Percentiles rank a stretch among this genome's conserved stretches.
Evolutionary conservation across 2,329 filamentous ascomycete genomes (phyloP).

Genomic region (Apiospora hydei): DNA sequence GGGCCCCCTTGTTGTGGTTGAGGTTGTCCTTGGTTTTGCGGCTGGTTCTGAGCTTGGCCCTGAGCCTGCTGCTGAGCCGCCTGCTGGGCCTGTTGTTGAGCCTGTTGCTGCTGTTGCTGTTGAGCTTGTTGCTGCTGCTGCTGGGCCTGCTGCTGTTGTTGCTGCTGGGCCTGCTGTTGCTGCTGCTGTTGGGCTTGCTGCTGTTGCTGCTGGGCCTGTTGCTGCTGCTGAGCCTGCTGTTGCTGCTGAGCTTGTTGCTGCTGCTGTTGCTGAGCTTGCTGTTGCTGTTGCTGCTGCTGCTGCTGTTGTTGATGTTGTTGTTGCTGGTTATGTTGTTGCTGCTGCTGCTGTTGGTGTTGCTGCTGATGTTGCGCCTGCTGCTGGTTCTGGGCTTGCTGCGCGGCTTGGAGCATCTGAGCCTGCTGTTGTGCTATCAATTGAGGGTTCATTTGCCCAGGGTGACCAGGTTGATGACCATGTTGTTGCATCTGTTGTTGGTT

Average conservation of each 20-base stretch:
- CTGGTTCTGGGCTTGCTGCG: constrained; percentile 40
- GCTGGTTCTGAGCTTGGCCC: constrained; percentile 31
- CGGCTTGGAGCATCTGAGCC: constrained; percentile 38
- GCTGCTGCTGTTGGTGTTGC: constrained; percentile 43
- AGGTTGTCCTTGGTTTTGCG: constrained; percentile 35
- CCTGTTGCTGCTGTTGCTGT: constrained; percentile 31
- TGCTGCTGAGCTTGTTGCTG: constrained; percentile 10
- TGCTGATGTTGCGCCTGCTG: constrained; percentile 42
- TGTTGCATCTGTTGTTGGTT: constrained; percentile 53
- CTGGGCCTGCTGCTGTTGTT: constrained; percentile 27
- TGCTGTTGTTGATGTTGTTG: constrained; percentile 37
- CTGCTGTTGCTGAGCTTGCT: constrained; percentile 18
- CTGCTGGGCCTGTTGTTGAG: constrained; percentile 33
- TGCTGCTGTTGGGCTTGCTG: constrained; percentile 35
- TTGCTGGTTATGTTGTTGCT: constrained; percentile 35
- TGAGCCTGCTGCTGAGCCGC: constrained; percentile 34
- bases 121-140: constrained; percentile 48
- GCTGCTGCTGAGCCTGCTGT: constrained; percentile 29
- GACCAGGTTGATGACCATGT: constrained; percentile 44
- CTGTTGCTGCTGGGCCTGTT: constrained; percentile 31
- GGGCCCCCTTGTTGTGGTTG: constrained; percentile 34
- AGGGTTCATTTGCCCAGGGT: constrained; percentile 48
- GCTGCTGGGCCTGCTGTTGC: constrained; percentile 30
- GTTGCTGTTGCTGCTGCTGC: constrained; percentile 42
- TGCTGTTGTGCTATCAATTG: constrained; percentile 48